Conservation (phyloP, 768 basidiomycete genomes). For the Chalciporus chontae region DNA sequence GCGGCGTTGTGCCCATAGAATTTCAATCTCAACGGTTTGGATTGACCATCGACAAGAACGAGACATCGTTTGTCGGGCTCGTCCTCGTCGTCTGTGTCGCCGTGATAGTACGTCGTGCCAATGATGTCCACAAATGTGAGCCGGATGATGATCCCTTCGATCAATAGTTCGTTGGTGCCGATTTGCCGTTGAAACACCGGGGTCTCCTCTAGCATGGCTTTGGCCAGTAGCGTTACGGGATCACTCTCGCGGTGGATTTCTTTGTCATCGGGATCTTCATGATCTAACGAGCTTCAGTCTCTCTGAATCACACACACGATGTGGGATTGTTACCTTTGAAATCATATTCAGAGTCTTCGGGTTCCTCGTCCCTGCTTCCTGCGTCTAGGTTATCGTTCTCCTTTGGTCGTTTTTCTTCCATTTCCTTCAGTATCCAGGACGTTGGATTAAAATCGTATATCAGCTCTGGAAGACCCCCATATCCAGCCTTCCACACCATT, state of each 20-base stretch:
- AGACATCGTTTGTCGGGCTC: background rate
- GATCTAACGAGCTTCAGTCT: background rate
- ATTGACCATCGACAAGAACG: background rate
- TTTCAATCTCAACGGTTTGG: too few species aligned
- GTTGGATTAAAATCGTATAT: conserved; percentile 9
- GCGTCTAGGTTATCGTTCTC: background rate
- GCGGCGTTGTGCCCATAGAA: too few species aligned
- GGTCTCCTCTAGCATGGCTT: background rate
- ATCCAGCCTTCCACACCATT: conserved; percentile 9
- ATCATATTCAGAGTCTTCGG: too few species aligned
- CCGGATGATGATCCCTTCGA: conserved; percentile 6
- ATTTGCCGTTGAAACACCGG: background rate
- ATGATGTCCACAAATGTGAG: background rate
- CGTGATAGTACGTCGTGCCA: background rate
- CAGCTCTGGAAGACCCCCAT: background rate
- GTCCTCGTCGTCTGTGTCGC: background rate
- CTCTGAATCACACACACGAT: background rate
- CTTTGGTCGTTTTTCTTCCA: background rate
- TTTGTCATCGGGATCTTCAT: background rate
- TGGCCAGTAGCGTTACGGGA: background rate
- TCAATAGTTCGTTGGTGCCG: conserved; percentile 1
- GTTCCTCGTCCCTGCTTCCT: background rate
- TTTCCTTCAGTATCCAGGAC: background rate
- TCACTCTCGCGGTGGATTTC: background rate
- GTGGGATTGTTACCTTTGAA: too few species aligned